Conservation (phyloP, 176 grass and related monocot genomes). For the Carex cristatella region DNA sequence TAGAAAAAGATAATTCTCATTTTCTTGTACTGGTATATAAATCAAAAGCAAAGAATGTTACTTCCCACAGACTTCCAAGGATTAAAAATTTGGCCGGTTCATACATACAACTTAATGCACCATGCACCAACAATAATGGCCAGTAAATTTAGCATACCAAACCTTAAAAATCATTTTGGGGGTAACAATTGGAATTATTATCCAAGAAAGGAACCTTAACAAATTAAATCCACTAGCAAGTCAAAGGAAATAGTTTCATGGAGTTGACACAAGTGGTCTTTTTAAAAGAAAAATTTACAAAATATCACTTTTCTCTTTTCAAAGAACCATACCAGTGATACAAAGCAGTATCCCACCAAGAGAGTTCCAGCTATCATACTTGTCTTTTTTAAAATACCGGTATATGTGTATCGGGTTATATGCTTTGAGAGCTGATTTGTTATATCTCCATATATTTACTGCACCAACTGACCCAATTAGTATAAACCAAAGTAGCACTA, state of each 20-base stretch:
- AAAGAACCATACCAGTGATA: constrained; percentile 62
- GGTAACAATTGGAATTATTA: neutral
- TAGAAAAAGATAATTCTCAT: neutral
- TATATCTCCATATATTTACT: constrained; percentile 78
- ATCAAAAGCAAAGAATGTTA: constrained; percentile 4
- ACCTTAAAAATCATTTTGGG: neutral
- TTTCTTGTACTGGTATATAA: neutral
- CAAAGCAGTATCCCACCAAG: constrained; percentile 95
- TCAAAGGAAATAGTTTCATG: neutral
- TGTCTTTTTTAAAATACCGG: constrained; percentile 50
- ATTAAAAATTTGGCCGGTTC: neutral
- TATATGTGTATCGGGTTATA: constrained; percentile 83
- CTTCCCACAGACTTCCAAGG: neutral
- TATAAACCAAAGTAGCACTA: constrained; percentile 94
- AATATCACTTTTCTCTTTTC: neutral
- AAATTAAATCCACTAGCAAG: neutral
- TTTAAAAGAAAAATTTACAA: neutral
- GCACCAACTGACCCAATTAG: constrained; percentile 80
- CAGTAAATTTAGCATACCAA: neutral
- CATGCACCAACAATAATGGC: neutral
- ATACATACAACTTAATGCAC: neutral
- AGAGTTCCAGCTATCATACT: constrained; percentile 56
- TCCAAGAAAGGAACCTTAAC: neutral
- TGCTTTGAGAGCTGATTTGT: constrained; percentile 71
- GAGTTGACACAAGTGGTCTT: neutral